These are phyloP conservation scores for Porogramme epimiltina DNA, from an alignment of 1,284 basidiomycete species.

Conservation along the genomic window DNA sequence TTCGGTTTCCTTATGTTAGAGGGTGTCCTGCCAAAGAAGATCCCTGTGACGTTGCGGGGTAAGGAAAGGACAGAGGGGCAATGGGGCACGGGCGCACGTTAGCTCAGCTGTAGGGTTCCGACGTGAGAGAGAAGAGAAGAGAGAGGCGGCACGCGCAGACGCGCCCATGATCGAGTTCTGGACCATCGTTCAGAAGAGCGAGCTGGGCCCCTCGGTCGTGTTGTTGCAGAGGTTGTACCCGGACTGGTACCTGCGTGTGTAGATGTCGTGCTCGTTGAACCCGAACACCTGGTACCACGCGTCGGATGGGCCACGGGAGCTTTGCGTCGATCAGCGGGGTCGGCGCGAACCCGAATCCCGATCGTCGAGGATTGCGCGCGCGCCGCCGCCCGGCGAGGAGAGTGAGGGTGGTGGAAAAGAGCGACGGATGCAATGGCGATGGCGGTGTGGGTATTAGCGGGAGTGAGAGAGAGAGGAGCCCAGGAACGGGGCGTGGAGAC, in stretches of 20 bases:
- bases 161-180: not conserved
- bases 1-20: no score
- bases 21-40: no score
- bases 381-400: slow-evolving; percentile 39
- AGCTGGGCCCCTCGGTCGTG: slow-evolving; percentile 60
- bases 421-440: slow-evolving; percentile 42
- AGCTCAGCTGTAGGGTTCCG: no score
- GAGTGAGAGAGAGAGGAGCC: no score
- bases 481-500: no score
- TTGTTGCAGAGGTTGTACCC: slow-evolving; percentile 75
- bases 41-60: no score
- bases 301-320: not conserved
- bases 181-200: slow-evolving; percentile 61
- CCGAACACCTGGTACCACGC: not conserved
- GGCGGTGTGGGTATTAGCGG: no score
- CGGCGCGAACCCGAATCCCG: slow-evolving; percentile 31
- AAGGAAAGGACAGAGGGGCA: no score
- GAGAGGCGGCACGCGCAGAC: not conserved
- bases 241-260: slow-evolving; percentile 50
- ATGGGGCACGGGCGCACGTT: no score
- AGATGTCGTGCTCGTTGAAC: not conserved
- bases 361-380: slow-evolving; percentile 35
- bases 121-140: no score
- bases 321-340: slow-evolving; percentile 32
- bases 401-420: slow-evolving; percentile 43